phyloP scores from a whole-genome alignment of 306 rosid species.

The Pyrus bretschneideri region DNA sequence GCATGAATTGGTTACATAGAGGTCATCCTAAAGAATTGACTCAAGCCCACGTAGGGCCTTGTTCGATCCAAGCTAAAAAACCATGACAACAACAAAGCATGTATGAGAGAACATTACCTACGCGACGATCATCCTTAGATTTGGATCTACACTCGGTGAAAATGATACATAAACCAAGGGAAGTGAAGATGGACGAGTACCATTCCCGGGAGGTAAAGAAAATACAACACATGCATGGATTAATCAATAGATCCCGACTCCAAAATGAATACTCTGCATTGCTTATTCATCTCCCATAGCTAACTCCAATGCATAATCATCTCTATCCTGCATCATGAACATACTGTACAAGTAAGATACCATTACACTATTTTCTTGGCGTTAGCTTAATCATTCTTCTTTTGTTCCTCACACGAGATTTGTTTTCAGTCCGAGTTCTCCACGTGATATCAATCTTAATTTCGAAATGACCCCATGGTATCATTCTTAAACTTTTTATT shows the following conservation, averaged over 20 bases:
- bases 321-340: constrained; percentile 73
- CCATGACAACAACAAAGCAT: background rate
- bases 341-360: constrained; percentile 11
- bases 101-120: background rate
- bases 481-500: background rate
- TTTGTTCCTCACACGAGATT: background rate
- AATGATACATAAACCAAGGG: background rate
- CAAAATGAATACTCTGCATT: constrained; percentile 11
- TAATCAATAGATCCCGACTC: constrained; percentile 4
- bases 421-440: background rate
- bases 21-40: background rate
- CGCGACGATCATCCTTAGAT: background rate
- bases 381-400: background rate
- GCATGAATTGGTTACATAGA: background rate
- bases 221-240: background rate
- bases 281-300: constrained; percentile 91
- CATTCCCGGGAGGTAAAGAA: background rate
- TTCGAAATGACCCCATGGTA: background rate
- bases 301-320: constrained; percentile 95
- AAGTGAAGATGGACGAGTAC: background rate
- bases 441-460: background rate
- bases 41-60: background rate
- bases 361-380: background rate
- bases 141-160: background rate
- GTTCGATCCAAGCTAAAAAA: background rate